Evolutionary conservation across 169 alveolate species (phyloP).

Genomic region (Cystoisospora suis): DNA sequence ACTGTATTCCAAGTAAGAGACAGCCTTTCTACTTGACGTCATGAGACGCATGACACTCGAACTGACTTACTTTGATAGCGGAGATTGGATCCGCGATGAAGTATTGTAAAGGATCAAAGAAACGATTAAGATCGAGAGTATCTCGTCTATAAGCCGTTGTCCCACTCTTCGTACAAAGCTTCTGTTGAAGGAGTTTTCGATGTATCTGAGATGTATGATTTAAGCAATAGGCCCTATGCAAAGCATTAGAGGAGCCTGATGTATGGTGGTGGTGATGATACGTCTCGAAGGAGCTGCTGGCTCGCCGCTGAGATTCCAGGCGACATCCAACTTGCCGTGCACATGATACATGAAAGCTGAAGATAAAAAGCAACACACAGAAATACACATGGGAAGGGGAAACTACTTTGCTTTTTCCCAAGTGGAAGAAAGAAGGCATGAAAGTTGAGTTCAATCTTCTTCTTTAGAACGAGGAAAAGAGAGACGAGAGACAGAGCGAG

Average conservation of each 20-base stretch:
- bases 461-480: too few relatives aligned
- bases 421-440: too few relatives aligned
- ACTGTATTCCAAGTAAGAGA: too few relatives aligned
- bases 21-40: too few relatives aligned
- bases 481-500: too few relatives aligned
- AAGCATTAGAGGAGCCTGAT: too few relatives aligned
- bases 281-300: slow-evolving; percentile 29
- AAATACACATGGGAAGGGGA: too few relatives aligned
- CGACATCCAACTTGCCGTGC: slow-evolving; percentile 59
- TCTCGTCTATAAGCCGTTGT: neutral
- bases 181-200: neutral
- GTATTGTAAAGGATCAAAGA: slow-evolving; percentile 23
- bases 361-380: neutral
- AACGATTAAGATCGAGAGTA: neutral
- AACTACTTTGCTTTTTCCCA: too few relatives aligned
- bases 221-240: slow-evolving; percentile 25
- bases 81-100: neutral
- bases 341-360: slow-evolving; percentile 56
- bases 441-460: too few relatives aligned
- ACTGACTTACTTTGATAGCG: neutral
- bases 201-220: slow-evolving; percentile 11
- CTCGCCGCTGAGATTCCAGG: slow-evolving; percentile 50
- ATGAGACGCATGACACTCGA: too few relatives aligned
- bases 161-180: neutral
- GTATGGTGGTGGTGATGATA: too few relatives aligned